A percentile compares a stretch with the other conserved stretches of the same genome.
phyloP scores from a whole-genome alignment of 2,329 filamentous ascomycete genomes.

The Thyridium curvatum region DNA sequence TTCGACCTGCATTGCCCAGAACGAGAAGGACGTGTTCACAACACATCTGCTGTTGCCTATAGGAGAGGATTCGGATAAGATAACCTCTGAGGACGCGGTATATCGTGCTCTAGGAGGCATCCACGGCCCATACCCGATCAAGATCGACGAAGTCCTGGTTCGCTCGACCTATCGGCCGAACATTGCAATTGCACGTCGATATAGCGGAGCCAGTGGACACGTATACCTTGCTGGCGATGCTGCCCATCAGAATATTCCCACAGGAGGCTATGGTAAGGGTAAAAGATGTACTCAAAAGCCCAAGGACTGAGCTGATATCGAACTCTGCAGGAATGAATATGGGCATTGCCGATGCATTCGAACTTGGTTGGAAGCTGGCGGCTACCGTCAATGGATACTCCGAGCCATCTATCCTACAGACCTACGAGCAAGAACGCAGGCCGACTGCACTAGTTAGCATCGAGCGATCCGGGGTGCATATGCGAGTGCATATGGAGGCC shows the following conservation, averaged over 20 bases:
- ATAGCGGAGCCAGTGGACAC: too few species aligned
- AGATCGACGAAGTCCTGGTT: slow-evolving; percentile 16
- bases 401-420: slow-evolving; percentile 27
- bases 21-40: slow-evolving; percentile 5
- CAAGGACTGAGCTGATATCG: too few species aligned
- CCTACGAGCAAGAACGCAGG: slow-evolving; percentile 40
- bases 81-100: slow-evolving; percentile 4
- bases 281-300: too few species aligned
- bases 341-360: slow-evolving; percentile 41
- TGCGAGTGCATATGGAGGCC: too few species aligned
- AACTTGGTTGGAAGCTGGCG: slow-evolving; percentile 44
- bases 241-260: too few species aligned
- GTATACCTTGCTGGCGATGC: too few species aligned
- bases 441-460: slow-evolving; percentile 10
- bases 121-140: slow-evolving; percentile 5
- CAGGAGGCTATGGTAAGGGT: too few species aligned
- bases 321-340: slow-evolving; percentile 49
- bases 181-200: slow-evolving; percentile 7
- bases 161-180: slow-evolving; percentile 12
- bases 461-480: too few species aligned
- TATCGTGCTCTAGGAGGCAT: slow-evolving; percentile 5
- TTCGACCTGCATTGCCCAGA: slow-evolving; percentile 5
- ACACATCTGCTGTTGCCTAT: slow-evolving; percentile 4
- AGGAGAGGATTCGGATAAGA: neutral
- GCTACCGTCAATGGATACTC: slow-evolving; percentile 20